Conservation (phyloP, 169 alveolate species). For the Cryptosporidium baileyi region DNA sequence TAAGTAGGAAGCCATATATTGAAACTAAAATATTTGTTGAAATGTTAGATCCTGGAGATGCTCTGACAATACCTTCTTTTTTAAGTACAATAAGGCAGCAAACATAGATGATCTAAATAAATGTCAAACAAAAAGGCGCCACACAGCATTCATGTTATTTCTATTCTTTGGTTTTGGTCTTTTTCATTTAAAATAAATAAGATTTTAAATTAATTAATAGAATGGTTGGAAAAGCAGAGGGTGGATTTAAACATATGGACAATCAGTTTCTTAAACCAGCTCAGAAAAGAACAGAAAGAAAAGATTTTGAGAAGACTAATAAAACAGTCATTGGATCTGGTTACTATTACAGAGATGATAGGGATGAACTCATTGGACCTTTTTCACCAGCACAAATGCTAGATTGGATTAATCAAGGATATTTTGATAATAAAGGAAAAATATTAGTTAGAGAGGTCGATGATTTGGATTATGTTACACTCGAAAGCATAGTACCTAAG, state of each 20-base stretch:
- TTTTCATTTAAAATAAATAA: too few species aligned
- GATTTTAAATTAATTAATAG: background rate
- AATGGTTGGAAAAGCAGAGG: slow-evolving; percentile 28
- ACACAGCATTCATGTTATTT: background rate
- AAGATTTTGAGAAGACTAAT: background rate
- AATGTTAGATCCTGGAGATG: slow-evolving; percentile 61
- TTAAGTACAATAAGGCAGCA: slow-evolving; percentile 6
- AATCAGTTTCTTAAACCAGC: background rate
- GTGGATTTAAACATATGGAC: background rate
- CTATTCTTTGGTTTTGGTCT: background rate
- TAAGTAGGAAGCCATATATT: slow-evolving; percentile 55
- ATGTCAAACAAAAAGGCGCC: slow-evolving; percentile 48
- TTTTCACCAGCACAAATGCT: slow-evolving; percentile 37
- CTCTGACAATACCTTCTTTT: slow-evolving; percentile 45
- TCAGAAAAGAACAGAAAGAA: slow-evolving; percentile 23
- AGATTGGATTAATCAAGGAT: slow-evolving; percentile 55
- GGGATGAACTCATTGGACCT: slow-evolving; percentile 57
- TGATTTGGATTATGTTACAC: slow-evolving; percentile 60
- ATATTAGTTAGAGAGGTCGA: slow-evolving; percentile 28
- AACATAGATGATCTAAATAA: slow-evolving; percentile 49
- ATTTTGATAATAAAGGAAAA: slow-evolving; percentile 53
- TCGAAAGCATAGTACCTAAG: slow-evolving; percentile 52
- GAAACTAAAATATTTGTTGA: slow-evolving; percentile 64
- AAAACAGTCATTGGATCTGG: background rate
- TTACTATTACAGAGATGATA: slow-evolving; percentile 52